Conservation (phyloP, 1,139 yeast genomes). For the Blastobotrys ciferrii region DNA sequence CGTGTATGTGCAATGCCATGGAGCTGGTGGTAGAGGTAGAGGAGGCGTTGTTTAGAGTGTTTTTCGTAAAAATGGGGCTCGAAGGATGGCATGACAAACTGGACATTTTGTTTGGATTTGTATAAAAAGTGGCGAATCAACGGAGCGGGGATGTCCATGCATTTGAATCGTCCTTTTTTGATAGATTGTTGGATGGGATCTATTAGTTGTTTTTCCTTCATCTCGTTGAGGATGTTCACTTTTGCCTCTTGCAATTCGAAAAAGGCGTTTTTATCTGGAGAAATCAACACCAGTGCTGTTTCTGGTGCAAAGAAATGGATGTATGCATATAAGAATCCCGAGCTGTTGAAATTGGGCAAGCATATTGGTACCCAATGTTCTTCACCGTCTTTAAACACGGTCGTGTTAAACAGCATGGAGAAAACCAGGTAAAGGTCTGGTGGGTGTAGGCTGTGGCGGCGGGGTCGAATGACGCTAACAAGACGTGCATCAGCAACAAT, state of each 20-base stretch:
- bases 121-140: slow-evolving; percentile 75
- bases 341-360: slow-evolving; percentile 82
- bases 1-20: slow-evolving; percentile 38
- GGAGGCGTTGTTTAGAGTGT: slow-evolving; percentile 36
- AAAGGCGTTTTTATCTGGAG: slow-evolving; percentile 82
- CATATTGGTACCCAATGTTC: slow-evolving; percentile 95
- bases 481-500: slow-evolving; percentile 56
- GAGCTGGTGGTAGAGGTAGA: slow-evolving; percentile 45
- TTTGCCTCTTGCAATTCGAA: slow-evolving; percentile 67
- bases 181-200: slow-evolving; percentile 42
- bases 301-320: slow-evolving; percentile 56
- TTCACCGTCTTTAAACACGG: slow-evolving; percentile 52
- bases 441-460: slow-evolving; percentile 64
- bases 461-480: slow-evolving; percentile 61
- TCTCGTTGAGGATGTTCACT: slow-evolving; percentile 48
- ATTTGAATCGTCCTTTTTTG: slow-evolving; percentile 43
- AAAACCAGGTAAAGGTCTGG: slow-evolving; percentile 64
- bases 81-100: slow-evolving; percentile 49
- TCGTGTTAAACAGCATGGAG: slow-evolving; percentile 57
- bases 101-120: slow-evolving; percentile 63
- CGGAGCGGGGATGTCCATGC: slow-evolving; percentile 57
- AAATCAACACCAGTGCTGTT: slow-evolving; percentile 65
- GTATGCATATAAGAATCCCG: slow-evolving; percentile 82
- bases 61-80: slow-evolving; percentile 35
- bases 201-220: slow-evolving; percentile 39